Evolutionary conservation across 768 basidiomycete species (phyloP), one percentile per base, ranked within the genome.

Genomic region (Auricularia heimuer): DNA sequence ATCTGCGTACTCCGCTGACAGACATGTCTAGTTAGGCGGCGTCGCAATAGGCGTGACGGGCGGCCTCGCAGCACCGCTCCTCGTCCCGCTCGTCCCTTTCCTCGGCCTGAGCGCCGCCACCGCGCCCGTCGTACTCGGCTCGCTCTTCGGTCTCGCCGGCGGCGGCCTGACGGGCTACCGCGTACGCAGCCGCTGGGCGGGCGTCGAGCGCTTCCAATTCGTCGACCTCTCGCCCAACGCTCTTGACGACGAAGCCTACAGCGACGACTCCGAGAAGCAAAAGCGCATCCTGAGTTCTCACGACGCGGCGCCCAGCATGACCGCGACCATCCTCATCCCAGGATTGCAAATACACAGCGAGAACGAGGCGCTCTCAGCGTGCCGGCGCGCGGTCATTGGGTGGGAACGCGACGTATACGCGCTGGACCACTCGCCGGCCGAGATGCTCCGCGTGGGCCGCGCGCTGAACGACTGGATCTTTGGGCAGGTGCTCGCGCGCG

Each of bases 151-250:
- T 29, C 70, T 78, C 3, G 73, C 76, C 6, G 77, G 75, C 24
- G 77, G 77, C 35, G 77, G 77, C 1, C 67, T 78, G 36, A 74
- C 77, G 1, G 76, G 77, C 2, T 68, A 70, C 36, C 63, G 77
- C 51, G 76, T 78, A 1, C 67, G 75, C 24, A 70, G 73, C 36
- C 65, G 77, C 54, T 77, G 76, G 76, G 75, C 68, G 60, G 77
- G 77, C 18, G 77, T 78, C 2, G 73, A 73, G 34, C 73, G 75
- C 61, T 78, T 78, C 67, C 72, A 75, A 54, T 78, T 78, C 65
- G 69, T 76, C 56, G 74, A 78, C 64, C 68, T 78, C 45, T 73
- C 73, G 6, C 69, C 56, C 51, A 6, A 54, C 18, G 39, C 7
- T 7, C 39, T 12, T 12, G 39, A 39, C 12, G 8, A 39, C 11